A percentile compares a stretch with the other conserved stretches of the same genome.
phyloP scores from a whole-genome alignment of 768 basidiomycete genomes.

The Chiua virens region DNA sequence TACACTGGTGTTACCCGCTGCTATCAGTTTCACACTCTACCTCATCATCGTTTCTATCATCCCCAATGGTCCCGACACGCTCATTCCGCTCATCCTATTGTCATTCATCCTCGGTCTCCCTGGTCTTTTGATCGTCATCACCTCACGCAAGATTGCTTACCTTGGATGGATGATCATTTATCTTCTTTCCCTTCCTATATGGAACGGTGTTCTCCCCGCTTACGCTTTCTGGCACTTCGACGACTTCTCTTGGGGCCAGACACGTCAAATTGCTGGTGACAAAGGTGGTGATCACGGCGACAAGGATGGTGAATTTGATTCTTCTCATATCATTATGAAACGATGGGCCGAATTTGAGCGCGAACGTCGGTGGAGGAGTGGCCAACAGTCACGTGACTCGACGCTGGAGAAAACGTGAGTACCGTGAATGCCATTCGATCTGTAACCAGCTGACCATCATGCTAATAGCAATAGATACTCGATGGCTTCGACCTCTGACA shows the following conservation, averaged over 20 bases:
- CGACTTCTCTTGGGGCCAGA: constrained; percentile 98
- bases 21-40: constrained; percentile 95
- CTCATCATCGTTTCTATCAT: constrained; percentile 88
- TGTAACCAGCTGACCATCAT: constrained; percentile 25
- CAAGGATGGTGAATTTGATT: constrained; percentile 98
- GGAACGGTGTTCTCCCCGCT: constrained; percentile 94
- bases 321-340: constrained; percentile 97
- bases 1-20: constrained; percentile 94
- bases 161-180: constrained; percentile 98
- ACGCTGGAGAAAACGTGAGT: constrained; percentile 67
- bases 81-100: constrained; percentile 90
- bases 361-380: constrained; percentile 90
- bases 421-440: neutral
- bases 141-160: constrained; percentile 90
- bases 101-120: constrained; percentile 96
- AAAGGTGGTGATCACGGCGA: constrained; percentile 75
- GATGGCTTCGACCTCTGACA: constrained; percentile 73
- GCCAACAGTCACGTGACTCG: constrained; percentile 79
- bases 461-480: constrained; percentile 63
- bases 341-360: constrained; percentile 98
- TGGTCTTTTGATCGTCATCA: constrained; percentile 93
- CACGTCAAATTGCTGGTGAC: constrained; percentile 78
- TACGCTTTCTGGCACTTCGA: constrained; percentile 99
- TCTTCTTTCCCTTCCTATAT: constrained; percentile 88
- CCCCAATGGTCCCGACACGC: constrained; percentile 72